phyloP scores from a whole-genome alignment of 768 basidiomycete genomes.

The Nidula microcarpa region DNA sequence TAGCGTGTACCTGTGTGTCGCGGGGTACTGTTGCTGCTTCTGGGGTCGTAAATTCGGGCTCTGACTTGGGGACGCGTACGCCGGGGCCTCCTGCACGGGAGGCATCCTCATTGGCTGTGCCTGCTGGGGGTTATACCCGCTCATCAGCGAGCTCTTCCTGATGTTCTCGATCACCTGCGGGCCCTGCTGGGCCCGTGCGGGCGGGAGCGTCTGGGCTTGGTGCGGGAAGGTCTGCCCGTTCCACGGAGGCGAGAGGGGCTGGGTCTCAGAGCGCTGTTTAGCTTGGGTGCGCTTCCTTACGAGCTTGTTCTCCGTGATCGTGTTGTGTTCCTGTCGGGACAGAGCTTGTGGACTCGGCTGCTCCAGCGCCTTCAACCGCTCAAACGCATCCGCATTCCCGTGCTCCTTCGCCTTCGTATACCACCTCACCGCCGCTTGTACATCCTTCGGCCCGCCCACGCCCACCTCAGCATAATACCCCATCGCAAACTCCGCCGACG shows the following conservation, averaged over 20 bases:
- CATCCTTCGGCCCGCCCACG: conserved; percentile 66
- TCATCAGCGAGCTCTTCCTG: conserved; percentile 41
- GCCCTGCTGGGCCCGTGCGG: conserved; percentile 1
- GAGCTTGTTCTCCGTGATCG: conserved; percentile 73
- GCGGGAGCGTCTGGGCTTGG: conserved; percentile 1
- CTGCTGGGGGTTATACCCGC: conserved; percentile 1
- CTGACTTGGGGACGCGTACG: not conserved
- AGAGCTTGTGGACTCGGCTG: conserved; percentile 60
- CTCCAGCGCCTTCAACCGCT: conserved; percentile 68
- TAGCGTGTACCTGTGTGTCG: conserved; percentile 44
- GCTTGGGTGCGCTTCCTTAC: conserved; percentile 79
- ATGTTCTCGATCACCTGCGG: conserved; percentile 34
- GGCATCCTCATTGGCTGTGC: not conserved
- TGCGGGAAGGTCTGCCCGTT: conserved; percentile 19
- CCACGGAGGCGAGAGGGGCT: conserved; percentile 21
- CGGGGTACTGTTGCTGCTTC: conserved; percentile 25
- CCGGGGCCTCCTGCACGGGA: not conserved
- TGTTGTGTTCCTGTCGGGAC: conserved; percentile 77
- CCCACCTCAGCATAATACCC: conserved; percentile 95
- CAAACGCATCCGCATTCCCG: conserved; percentile 77
- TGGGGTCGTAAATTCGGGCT: conserved; percentile 4
- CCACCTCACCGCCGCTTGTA: conserved; percentile 71
- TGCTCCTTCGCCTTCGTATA: conserved; percentile 73
- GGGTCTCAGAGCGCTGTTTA: conserved; percentile 40
- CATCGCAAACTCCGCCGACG: conserved; percentile 91